A percentile compares a stretch with the other conserved stretches of the same genome.
phyloP scores from a whole-genome alignment of 192 early-diverging fungal genomes.

The Entomortierella chlamydospora region DNA sequence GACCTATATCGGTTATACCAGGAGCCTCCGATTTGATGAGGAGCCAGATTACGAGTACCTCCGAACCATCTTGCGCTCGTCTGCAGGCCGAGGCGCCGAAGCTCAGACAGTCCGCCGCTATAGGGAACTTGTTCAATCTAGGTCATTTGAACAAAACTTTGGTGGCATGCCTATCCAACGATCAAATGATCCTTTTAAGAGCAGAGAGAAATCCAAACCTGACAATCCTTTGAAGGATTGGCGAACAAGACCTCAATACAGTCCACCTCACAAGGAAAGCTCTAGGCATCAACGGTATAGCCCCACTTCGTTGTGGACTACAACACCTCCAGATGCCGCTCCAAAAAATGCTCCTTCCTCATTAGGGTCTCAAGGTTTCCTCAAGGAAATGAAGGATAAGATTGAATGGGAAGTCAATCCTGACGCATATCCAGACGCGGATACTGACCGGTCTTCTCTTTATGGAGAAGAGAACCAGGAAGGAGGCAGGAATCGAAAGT shows the following conservation, averaged over 20 bases:
- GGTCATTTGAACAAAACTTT: conserved; percentile 19
- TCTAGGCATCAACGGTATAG: conserved; percentile 22
- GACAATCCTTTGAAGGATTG: conserved; percentile 33
- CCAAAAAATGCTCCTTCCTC: not conserved
- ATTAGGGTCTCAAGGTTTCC: conserved; percentile 4
- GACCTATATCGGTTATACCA: conserved; percentile 74
- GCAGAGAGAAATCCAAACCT: conserved; percentile 3
- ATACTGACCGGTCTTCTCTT: conserved; percentile 5
- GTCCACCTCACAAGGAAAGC: conserved; percentile 9
- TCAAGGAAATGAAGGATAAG: conserved; percentile 33
- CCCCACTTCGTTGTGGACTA: conserved; percentile 39
- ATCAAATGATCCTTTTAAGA: conserved; percentile 14
- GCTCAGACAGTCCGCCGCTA: conserved; percentile 44
- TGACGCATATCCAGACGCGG: not conserved
- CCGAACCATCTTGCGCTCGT: conserved; percentile 48
- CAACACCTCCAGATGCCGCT: conserved; percentile 34
- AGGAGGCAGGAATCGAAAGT: conserved; percentile 10
- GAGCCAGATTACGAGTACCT: conserved; percentile 84
- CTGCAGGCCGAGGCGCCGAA: conserved; percentile 37
- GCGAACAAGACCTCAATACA: conserved; percentile 25
- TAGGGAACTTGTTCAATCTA: conserved; percentile 11
- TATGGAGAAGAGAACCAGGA: conserved; percentile 12
- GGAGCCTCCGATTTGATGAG: conserved; percentile 80
- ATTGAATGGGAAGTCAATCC: conserved; percentile 31
- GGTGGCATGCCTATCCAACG: conserved; percentile 30